Conservation (phyloP, 1,139 yeast species). For the Diutina catenulata region DNA sequence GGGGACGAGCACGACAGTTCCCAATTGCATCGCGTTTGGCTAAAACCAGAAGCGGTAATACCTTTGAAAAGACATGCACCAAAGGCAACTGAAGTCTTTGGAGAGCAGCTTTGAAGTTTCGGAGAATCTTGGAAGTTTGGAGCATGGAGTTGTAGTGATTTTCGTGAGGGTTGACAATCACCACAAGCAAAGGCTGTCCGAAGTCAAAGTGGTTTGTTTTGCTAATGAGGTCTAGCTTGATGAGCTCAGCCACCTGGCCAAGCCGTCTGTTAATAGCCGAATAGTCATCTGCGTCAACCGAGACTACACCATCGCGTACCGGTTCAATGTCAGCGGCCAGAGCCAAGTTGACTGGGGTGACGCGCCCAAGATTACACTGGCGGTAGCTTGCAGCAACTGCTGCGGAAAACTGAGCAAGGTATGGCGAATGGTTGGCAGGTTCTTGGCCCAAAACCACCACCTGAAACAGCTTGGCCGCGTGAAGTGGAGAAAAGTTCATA, state of each 20-base stretch:
- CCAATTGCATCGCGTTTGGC: conserved; percentile 25
- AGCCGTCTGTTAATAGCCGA: conserved; percentile 6
- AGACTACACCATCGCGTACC: conserved; percentile 23
- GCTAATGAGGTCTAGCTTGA: conserved; percentile 28
- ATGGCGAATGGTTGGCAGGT: neutral
- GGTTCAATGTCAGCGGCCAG: conserved; percentile 22
- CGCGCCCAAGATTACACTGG: conserved; percentile 37
- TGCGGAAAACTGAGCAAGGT: neutral
- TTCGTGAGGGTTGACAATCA: conserved; percentile 34
- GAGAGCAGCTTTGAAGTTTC: conserved; percentile 33
- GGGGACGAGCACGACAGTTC: conserved; percentile 28
- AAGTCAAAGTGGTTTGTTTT: conserved; percentile 32
- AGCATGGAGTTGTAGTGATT: conserved; percentile 31
- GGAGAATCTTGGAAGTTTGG: conserved; percentile 35
- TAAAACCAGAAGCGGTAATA: conserved; percentile 41
- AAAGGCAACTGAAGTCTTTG: conserved; percentile 30
- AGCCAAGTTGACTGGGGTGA: conserved; percentile 21
- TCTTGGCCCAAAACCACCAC: conserved; percentile 16
- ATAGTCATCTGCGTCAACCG: conserved; percentile 12
- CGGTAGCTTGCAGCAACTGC: conserved; percentile 28
- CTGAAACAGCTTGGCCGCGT: conserved; percentile 39
- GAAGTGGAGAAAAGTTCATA: conserved; percentile 43
- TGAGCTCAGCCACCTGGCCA: conserved; percentile 20
- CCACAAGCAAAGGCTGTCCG: conserved; percentile 34
- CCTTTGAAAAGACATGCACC: conserved; percentile 38